Percentiles rank a stretch among this genome's conserved stretches.
Conservation (phyloP, 2,329 filamentous ascomycete genomes). For the Trichoderma lentiforme region DNA sequence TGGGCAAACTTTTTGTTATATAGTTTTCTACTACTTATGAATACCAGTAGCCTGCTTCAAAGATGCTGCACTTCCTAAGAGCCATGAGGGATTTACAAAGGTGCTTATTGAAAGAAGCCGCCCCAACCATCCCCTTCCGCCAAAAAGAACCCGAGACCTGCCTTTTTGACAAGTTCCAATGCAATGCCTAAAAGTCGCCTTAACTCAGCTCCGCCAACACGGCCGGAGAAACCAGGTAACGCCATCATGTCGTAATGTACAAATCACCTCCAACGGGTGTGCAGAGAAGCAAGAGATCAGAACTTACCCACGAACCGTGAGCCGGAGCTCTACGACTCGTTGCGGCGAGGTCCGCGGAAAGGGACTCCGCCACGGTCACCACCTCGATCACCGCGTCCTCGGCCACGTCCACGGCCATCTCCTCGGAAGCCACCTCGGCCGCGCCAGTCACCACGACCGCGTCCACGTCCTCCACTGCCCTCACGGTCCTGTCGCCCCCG, state of each 20-base stretch:
- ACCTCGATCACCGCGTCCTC: slow-evolving; percentile 29
- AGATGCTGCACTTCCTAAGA: slow-evolving; percentile 17
- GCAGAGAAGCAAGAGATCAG: slow-evolving; percentile 29
- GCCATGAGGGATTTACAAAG: slow-evolving; percentile 19
- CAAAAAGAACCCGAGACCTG: slow-evolving; percentile 19
- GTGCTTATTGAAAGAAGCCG: slow-evolving; percentile 18
- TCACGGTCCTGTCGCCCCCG: slow-evolving; percentile 54
- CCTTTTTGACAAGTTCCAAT: slow-evolving; percentile 20
- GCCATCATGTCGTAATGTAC: slow-evolving; percentile 42
- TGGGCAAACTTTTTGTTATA: slow-evolving; percentile 1
- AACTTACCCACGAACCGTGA: slow-evolving; percentile 27
- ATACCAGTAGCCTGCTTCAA: slow-evolving; percentile 19
- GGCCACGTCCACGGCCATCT: slow-evolving; percentile 44
- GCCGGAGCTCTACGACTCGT: slow-evolving; percentile 35
- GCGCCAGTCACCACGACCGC: slow-evolving; percentile 48
- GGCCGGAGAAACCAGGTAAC: slow-evolving; percentile 31
- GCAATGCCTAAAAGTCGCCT: slow-evolving; percentile 29
- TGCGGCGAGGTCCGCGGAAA: slow-evolving; percentile 37
- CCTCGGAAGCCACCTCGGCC: slow-evolving; percentile 52
- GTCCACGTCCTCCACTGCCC: slow-evolving; percentile 40
- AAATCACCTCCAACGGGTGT: slow-evolving; percentile 32
- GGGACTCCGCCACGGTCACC: slow-evolving; percentile 37
- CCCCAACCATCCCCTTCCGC: slow-evolving; percentile 17
- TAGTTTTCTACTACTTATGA: slow-evolving; percentile 16
- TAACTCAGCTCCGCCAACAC: slow-evolving; percentile 26